phyloP scores from a whole-genome alignment of 306 rosid species.

The barrel medic (Medicago truncatula) region MtrunA17r5.0-ANR NC_053044.1:55018501-55019000 shows the following conservation, averaged over 20 bases:
- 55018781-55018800: conserved; percentile 91
- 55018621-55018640: conserved; percentile 96
- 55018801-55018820: conserved; percentile 94
- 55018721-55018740: conserved; percentile 39
- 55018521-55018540: conserved; percentile 89
- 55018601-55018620: conserved; percentile 93
- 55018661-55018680: conserved; percentile 68
- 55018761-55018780: conserved; percentile 78
- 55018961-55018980: conserved; percentile 70
- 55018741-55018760: conserved; percentile 39
- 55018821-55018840: conserved; percentile 90
- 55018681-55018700: conserved; percentile 38
- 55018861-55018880: conserved; percentile 91
- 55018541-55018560: conserved; percentile 93
- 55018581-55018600: conserved; percentile 95
- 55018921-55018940: conserved; percentile 87
- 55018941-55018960: conserved; percentile 73
- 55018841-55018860: conserved; percentile 79
- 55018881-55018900: conserved; percentile 83
- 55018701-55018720: conserved; percentile 9
- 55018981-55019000: conserved; percentile 66
- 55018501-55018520: conserved; percentile 97
- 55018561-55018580: conserved; percentile 87
- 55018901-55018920: conserved; percentile 97
- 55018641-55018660: conserved; percentile 95